A percentile compares a stretch with the other conserved stretches of the same genome.
phyloP scores from a whole-genome alignment of 2,329 filamentous ascomycete species.

The Drechslerella stenobrocha region DNA sequence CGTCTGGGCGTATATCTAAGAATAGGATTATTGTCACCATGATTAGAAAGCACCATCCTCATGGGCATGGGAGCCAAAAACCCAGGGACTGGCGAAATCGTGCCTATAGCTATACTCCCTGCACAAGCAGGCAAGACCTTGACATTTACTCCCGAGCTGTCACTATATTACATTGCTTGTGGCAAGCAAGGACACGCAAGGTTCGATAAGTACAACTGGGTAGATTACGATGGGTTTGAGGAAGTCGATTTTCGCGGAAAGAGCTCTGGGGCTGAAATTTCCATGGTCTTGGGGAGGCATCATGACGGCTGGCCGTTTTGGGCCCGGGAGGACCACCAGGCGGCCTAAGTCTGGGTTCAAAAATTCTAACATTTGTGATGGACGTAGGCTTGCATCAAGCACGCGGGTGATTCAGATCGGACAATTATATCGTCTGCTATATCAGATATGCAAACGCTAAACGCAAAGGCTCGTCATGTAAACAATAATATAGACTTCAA shows the following conservation, averaged over 20 bases:
- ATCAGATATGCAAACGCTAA: background rate
- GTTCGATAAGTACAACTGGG: background rate
- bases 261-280: constrained; percentile 12
- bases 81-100: constrained; percentile 12
- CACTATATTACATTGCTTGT: constrained; percentile 10
- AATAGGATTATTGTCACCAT: no score
- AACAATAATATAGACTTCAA: no score
- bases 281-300: constrained; percentile 7
- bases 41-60: constrained; percentile 9
- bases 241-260: constrained; percentile 24
- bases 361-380: no score
- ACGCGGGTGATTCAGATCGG: no score
- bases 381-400: no score
- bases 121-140: constrained; percentile 14
- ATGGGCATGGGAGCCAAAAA: constrained; percentile 21
- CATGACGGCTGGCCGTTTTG: constrained; percentile 6
- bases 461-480: no score
- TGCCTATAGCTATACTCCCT: constrained; percentile 9
- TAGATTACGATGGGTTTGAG: constrained; percentile 4
- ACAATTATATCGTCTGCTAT: no score
- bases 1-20: no score
- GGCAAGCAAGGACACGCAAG: background rate
- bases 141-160: constrained; percentile 14
- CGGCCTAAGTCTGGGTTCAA: no score
- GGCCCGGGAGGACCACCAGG: background rate